Evolutionary conservation across 257 asterid genomes (phyloP).

Genomic region (Solanum peruvianum): DNA sequence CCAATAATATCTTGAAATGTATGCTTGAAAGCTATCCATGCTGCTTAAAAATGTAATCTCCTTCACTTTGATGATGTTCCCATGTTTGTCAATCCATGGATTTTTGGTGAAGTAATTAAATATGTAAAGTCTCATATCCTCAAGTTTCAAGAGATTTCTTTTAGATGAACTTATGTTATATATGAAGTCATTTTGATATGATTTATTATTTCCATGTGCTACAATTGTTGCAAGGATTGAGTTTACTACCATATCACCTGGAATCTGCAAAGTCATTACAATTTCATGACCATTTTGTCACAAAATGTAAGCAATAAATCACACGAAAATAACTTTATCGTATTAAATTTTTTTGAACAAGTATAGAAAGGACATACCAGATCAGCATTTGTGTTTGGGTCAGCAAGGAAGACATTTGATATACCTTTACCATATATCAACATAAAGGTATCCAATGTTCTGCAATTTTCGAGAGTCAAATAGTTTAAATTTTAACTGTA

Average conservation of each 20-base stretch:
- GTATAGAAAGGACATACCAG: slow-evolving; percentile 16
- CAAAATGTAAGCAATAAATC: neutral
- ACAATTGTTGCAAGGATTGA: slow-evolving; percentile 31
- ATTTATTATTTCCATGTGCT: neutral
- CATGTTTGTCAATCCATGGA: slow-evolving; percentile 25
- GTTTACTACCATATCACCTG: slow-evolving; percentile 61
- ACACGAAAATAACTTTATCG: neutral
- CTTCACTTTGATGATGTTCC: slow-evolving; percentile 21
- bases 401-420: slow-evolving; percentile 26
- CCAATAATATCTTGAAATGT: slow-evolving; percentile 25
- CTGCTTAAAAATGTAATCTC: neutral
- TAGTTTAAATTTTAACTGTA: neutral
- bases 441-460: slow-evolving; percentile 44
- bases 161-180: slow-evolving; percentile 46
- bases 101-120: slow-evolving; percentile 19
- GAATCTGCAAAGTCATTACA: slow-evolving; percentile 24
- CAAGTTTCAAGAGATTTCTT: slow-evolving; percentile 26
- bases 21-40: slow-evolving; percentile 32
- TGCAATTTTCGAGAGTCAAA: neutral
- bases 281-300: neutral
- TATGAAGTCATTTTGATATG: slow-evolving; percentile 3
- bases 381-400: slow-evolving; percentile 36
- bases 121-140: slow-evolving; percentile 1
- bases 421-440: slow-evolving; percentile 38
- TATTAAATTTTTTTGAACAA: neutral